A percentile compares a stretch with the other conserved stretches of the same genome.
Evolutionary conservation across 2,329 filamentous ascomycete genomes (phyloP).

Genomic region (Hypoxylon sp.): DNA sequence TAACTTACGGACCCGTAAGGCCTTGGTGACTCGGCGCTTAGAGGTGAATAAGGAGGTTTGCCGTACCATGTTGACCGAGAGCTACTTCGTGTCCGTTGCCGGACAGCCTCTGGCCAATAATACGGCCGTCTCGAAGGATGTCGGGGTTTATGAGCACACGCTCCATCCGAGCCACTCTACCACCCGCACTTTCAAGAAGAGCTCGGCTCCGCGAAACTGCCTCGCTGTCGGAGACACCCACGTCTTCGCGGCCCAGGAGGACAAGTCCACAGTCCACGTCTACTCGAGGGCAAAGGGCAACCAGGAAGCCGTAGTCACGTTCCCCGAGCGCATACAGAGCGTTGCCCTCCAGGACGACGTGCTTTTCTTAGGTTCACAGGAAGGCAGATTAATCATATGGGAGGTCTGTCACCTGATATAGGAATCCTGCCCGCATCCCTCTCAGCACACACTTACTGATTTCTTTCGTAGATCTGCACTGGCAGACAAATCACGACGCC

Average conservation of each 20-base stretch:
- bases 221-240: slow-evolving; percentile 83
- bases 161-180: slow-evolving; percentile 80
- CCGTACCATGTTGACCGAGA: slow-evolving; percentile 65
- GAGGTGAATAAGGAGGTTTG: neutral
- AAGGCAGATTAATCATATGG: slow-evolving; percentile 89
- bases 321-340: slow-evolving; percentile 85
- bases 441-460: slow-evolving; percentile 10
- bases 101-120: slow-evolving; percentile 67
- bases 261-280: slow-evolving; percentile 92
- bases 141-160: slow-evolving; percentile 86
- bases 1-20: neutral
- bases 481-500: slow-evolving; percentile 79
- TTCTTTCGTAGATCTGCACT: slow-evolving; percentile 66
- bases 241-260: slow-evolving; percentile 88
- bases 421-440: neutral
- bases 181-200: slow-evolving; percentile 88
- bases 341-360: slow-evolving; percentile 76
- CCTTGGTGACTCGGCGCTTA: neutral
- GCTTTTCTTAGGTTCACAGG: slow-evolving; percentile 80
- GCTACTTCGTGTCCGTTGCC: slow-evolving; percentile 65
- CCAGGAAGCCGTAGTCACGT: slow-evolving; percentile 87
- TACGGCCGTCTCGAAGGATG: slow-evolving; percentile 75
- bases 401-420: slow-evolving; percentile 67
- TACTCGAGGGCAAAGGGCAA: slow-evolving; percentile 85
- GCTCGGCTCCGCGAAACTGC: slow-evolving; percentile 78